Evolutionary conservation across 768 basidiomycete species (phyloP), one percentile per base, ranked within the genome.

Genomic region (Piloderma croceum): DNA sequence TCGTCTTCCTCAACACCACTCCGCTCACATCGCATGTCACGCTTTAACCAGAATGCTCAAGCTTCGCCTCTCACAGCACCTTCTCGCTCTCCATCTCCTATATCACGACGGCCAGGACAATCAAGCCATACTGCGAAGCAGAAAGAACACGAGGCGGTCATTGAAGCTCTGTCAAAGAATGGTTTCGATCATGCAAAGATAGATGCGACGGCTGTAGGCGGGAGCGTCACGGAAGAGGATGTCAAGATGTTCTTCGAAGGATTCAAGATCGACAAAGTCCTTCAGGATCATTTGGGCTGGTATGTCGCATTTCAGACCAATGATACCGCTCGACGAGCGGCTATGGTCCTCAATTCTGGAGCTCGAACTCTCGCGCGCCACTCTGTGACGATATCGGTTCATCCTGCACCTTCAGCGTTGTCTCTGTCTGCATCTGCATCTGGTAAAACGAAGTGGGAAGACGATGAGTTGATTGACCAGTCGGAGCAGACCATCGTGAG

Each of bases 251-350:
- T 85, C 51, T 82, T 90, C 54, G 69, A 71, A 25, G 76, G 71
- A 36, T 90, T 90, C 61, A 69, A 77, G 46, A 74, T 85, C 15
- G 78, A 89, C 35, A 72, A 77, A 71, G 86, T 92, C 20, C 65
- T 90, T 2, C 74, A 77, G 46, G 85, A 86, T 56, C 72, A 75
- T 37, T 61, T 64, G 2, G 84, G 81, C 7, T 83, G 88, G 71
- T 93, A 91, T 54, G 73, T 92, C 47, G 85, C 90, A 3, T 97
- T 96, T 57, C 54, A 65, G 15, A 74, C 77, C 4, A 55, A 68
- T 2, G 76, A 76, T 40, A 58, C 73, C 1, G 91, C 91, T 0
- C 68, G 78, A 5, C 70, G 82, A 3, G 86, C 89, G 0, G 71
- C 72, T 7, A 74, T 76, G 48, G 79, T 88, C 3, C 73, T 92